phyloP scores from a whole-genome alignment of 2,329 filamentous ascomycete species.

The Penicillium decumbens region DNA sequence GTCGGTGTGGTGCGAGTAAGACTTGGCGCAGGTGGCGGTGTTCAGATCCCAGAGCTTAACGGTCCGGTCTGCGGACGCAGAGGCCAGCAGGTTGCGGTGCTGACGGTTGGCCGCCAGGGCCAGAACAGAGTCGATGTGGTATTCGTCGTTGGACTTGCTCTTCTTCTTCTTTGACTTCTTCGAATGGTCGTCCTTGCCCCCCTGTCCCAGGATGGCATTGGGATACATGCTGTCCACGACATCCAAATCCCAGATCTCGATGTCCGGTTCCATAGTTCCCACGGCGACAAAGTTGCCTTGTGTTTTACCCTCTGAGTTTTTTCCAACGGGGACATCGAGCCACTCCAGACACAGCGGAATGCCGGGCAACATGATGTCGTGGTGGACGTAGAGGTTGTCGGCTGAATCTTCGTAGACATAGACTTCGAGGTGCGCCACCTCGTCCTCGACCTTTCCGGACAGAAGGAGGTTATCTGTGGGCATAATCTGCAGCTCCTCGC shows the following conservation, averaged over 20 bases:
- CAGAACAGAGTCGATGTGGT: slow-evolving; percentile 90
- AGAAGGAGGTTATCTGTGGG: slow-evolving; percentile 89
- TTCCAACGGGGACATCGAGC: slow-evolving; percentile 86
- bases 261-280: slow-evolving; percentile 96
- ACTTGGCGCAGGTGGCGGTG: slow-evolving; percentile 88
- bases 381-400: slow-evolving; percentile 97
- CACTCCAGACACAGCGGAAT: slow-evolving; percentile 95
- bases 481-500: slow-evolving; percentile 88
- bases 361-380: slow-evolving; percentile 98
- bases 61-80: slow-evolving; percentile 91
- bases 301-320: slow-evolving; percentile 59
- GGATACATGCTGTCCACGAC: slow-evolving; percentile 97
- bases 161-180: slow-evolving; percentile 88
- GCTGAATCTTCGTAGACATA: slow-evolving; percentile 95
- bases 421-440: slow-evolving; percentile 91
- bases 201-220: slow-evolving; percentile 87
- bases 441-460: slow-evolving; percentile 91
- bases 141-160: slow-evolving; percentile 80
- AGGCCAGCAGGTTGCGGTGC: slow-evolving; percentile 90
- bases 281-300: slow-evolving; percentile 89
- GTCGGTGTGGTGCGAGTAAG: slow-evolving; percentile 91
- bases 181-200: slow-evolving; percentile 45
- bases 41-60: slow-evolving; percentile 97
- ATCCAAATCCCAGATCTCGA: slow-evolving; percentile 97
- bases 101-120: slow-evolving; percentile 87